Conservation (phyloP, 1,139 yeast genomes). For the Nematodospora anomalae region DNA sequence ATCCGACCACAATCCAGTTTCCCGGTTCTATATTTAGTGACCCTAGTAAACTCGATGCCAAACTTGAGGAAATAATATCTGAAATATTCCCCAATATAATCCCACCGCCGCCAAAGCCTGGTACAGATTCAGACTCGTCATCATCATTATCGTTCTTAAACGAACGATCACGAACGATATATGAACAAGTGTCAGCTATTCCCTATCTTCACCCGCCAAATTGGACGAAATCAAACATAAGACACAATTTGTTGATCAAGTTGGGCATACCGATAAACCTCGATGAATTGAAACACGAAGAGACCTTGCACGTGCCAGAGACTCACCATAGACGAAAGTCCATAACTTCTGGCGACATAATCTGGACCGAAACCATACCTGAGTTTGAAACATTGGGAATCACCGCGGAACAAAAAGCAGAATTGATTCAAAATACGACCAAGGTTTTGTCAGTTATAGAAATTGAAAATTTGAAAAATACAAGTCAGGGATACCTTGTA, state of each 20-base stretch:
- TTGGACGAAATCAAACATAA: constrained; percentile 59
- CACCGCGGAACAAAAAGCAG: constrained; percentile 20
- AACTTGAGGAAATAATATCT: constrained; percentile 22
- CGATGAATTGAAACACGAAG: constrained; percentile 39
- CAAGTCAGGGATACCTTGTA: constrained; percentile 30
- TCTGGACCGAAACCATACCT: constrained; percentile 34
- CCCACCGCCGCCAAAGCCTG: neutral
- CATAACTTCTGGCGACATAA: constrained; percentile 29
- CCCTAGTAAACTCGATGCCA: constrained; percentile 5
- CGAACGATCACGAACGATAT: constrained; percentile 30
- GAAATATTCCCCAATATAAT: constrained; percentile 22
- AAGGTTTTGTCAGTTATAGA: constrained; percentile 34
- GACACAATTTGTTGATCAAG: constrained; percentile 55
- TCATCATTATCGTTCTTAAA: constrained; percentile 19
- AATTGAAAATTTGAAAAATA: constrained; percentile 36
- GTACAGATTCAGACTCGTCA: neutral
- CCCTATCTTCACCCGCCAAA: constrained; percentile 52
- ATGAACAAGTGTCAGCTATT: constrained; percentile 34
- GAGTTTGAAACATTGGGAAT: constrained; percentile 24
- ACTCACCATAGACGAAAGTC: constrained; percentile 20
- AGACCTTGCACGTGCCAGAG: constrained; percentile 3
- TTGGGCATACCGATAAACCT: constrained; percentile 61
- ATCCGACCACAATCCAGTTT: constrained; percentile 27
- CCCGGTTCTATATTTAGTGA: constrained; percentile 4
- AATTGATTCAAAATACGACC: constrained; percentile 23